Evolutionary conservation across 352 stramenopile species (phyloP), one percentile per base, ranked within the genome.

Genomic region (Globisporangium cystogenes): DNA sequence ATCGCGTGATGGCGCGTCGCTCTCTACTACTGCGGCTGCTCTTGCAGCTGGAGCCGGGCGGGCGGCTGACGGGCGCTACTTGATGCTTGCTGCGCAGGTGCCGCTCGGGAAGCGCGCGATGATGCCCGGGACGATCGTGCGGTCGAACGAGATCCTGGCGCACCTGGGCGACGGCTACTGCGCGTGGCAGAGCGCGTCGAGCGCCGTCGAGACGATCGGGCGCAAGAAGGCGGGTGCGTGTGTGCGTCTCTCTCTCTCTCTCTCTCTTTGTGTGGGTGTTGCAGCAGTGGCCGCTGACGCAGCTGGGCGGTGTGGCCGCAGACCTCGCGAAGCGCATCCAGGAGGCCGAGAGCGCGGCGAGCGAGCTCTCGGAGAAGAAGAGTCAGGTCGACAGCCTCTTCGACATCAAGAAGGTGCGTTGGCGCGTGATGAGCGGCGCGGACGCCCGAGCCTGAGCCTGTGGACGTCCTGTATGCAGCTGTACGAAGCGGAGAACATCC

Each of bases 401-500:
- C 7, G 67, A 91, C 47, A 65, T 91, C 39, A 81, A 88, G 50
- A 92, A 92, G 68, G 72, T 82, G 16, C 10, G 14, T 24, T n/a
- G n/a, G n/a, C n/a, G n/a, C n/a, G n/a, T n/a, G n/a, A n/a, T n/a
- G n/a, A n/a, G n/a, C n/a, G n/a, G n/a, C n/a, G n/a, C n/a, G n/a
- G n/a, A n/a, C n/a, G n/a, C n/a, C n/a, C n/a, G n/a, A n/a, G n/a
- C n/a, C n/a, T n/a, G n/a, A n/a, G n/a, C n/a, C n/a, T n/a, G n/a
- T n/a, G n/a, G n/a, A n/a, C n/a, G n/a, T n/a, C n/a, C n/a, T n/a
- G n/a, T n/a, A n/a, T n/a, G 42, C 42, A 86, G 64, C 70, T 93
- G 49, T 95, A 93, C 45, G 82, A 95, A 51, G 65, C 84, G 14
- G 82, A 89, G 45, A 87, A 92, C 42, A 95, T 95, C 51, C 76